These are phyloP conservation scores for Davidsoniella virescens DNA, from an alignment of 2,329 filamentous ascomycete genomes.

Conservation along the genomic window DNA sequence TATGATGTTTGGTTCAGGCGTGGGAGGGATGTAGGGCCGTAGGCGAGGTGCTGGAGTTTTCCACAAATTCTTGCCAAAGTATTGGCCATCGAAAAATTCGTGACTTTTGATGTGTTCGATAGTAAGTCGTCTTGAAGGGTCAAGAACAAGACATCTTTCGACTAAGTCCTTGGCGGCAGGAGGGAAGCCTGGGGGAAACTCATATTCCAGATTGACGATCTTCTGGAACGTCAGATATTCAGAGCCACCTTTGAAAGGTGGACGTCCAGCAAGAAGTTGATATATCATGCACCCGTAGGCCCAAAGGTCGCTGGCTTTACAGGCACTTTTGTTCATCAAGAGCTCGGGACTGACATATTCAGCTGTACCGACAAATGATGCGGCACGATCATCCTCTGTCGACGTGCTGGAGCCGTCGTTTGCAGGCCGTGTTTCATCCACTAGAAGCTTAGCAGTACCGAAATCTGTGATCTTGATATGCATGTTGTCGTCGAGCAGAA, in stretches of 20 bases:
- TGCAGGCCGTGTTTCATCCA: not conserved
- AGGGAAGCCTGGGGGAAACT: conserved; percentile 81
- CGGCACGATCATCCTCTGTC: conserved; percentile 56
- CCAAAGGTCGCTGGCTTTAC: conserved; percentile 96
- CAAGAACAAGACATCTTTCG: conserved; percentile 76
- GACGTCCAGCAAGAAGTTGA: conserved; percentile 84
- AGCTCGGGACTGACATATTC: conserved; percentile 97
- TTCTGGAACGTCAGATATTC: conserved; percentile 98
- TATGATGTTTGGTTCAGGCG: conserved; percentile 57
- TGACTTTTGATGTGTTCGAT: conserved; percentile 97
- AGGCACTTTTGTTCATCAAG: conserved; percentile 90
- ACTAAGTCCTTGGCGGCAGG: conserved; percentile 73
- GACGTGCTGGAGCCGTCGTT: conserved; percentile 16
- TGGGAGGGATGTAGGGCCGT: conserved; percentile 64
- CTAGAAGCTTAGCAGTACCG: conserved; percentile 84
- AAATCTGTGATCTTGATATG: conserved; percentile 99
- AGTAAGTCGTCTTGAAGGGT: conserved; percentile 67
- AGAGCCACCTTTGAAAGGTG: conserved; percentile 89
- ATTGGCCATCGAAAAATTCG: conserved; percentile 78
- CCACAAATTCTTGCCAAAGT: conserved; percentile 76
- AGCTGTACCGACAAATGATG: conserved; percentile 92
- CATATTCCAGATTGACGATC: conserved; percentile 86
- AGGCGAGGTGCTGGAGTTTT: conserved; percentile 75
- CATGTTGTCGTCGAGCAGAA: conserved; percentile 87
- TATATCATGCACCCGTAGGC: conserved; percentile 97